Evolutionary conservation across 768 basidiomycete species (phyloP), one percentile per base, ranked within the genome.

Genomic region (Mycena albidolilacea): DNA sequence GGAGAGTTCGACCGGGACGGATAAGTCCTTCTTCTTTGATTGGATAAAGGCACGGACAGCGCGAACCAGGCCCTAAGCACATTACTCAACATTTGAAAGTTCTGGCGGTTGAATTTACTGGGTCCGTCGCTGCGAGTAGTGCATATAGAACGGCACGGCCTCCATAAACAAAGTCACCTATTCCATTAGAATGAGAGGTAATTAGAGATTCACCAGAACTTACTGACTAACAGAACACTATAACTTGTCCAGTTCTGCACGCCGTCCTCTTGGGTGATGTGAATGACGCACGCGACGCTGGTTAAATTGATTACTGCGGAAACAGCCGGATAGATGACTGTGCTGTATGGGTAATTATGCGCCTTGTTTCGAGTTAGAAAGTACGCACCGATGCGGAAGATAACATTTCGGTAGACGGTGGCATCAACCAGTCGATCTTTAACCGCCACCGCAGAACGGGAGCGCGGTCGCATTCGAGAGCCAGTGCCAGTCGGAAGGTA

Each of bases 221-320:
- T 12, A 67, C 69, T 64, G 64, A 73, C 43, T 23, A 74, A 19
- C 37, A 61, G 59, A 14, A 75, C 55, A n/a, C 48, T 50, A 59
- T 73, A 71, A 50, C 62, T 74, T n/a, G 76, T 73, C 61, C 63
- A 70, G n/a, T 75, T 71, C 65, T 77, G 74, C 15, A 77, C 72
- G 30, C 76, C 76, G 43, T 73, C 37, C 23, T 23, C 23, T 44
- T 61, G n/a, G 3, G 74, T 77, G 6, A 65, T 62, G 41, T 77
- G 74, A 46, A 77, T 71, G 19, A 69, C 76, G 30, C 71, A 73
- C 37, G 67, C 64, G 14, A 77, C 69, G 55, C 74, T 77, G 7
- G 71, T 50, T 12, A 77, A 57, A 54, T 75, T 77, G 61, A 77
- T 69, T 23, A 75, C 41, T 11, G 71, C 71, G 14, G 76, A 77